Evolutionary conservation across 2,329 filamentous ascomycete genomes (phyloP).

Genomic region (Emergomyces orientalis): DNA sequence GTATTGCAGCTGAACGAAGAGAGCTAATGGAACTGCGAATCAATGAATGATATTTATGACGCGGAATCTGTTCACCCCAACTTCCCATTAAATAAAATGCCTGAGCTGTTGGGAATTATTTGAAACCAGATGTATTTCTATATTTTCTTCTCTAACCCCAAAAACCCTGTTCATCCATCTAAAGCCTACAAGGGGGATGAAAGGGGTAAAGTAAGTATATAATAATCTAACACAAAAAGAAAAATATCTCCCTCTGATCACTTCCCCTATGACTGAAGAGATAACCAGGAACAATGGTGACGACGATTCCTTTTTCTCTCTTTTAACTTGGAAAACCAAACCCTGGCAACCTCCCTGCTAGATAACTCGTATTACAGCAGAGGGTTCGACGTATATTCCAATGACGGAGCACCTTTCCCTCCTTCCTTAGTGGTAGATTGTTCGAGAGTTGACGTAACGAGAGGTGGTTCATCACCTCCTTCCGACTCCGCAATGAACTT

Average conservation of each 20-base stretch:
- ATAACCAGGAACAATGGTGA: background rate
- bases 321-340: background rate
- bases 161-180: background rate
- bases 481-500: constrained; percentile 79
- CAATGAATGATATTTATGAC: background rate
- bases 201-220: background rate
- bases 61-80: background rate
- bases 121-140: background rate
- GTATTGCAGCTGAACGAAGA: background rate
- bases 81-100: background rate
- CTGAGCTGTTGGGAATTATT: background rate
- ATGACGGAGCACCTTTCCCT: constrained; percentile 43
- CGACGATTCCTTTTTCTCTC: background rate
- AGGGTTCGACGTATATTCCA: constrained; percentile 56
- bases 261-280: background rate
- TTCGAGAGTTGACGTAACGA: constrained; percentile 36
- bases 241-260: background rate
- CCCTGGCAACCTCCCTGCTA: background rate
- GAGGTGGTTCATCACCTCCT: constrained; percentile 28
- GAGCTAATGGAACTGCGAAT: too few species aligned
- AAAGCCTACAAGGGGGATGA: background rate
- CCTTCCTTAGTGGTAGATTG: constrained; percentile 37
- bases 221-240: background rate
- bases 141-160: background rate
- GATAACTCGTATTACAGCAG: constrained; percentile 42